phyloP scores from a whole-genome alignment of 2,329 filamentous ascomycete genomes.

The Beauveria sp. region DNA sequence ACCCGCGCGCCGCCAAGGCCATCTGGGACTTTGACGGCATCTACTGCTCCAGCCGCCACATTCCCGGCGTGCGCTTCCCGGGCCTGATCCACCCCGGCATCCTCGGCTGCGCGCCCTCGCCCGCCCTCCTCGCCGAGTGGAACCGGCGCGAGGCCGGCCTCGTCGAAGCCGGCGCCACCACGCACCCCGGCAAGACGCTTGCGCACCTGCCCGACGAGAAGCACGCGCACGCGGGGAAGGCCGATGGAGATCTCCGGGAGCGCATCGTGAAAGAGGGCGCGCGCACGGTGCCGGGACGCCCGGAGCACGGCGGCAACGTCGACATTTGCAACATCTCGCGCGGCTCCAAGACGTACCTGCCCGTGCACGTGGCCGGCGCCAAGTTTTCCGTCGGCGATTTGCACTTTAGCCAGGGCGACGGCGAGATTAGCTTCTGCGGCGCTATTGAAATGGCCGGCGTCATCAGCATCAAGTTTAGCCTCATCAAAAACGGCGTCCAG shows the following conservation, averaged over 20 bases:
- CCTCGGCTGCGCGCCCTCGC: constrained; percentile 77
- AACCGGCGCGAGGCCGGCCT: constrained; percentile 76
- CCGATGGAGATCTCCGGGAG: constrained; percentile 47
- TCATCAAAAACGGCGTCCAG: constrained; percentile 73
- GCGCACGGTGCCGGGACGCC: constrained; percentile 74
- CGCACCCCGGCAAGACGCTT: constrained; percentile 59
- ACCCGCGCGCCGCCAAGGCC: constrained; percentile 64
- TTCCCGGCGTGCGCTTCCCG: constrained; percentile 79
- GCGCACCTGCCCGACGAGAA: constrained; percentile 66
- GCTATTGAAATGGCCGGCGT: constrained; percentile 92
- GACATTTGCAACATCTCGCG: constrained; percentile 83
- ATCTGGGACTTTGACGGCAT: constrained; percentile 53
- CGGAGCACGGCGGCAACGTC: constrained; percentile 85
- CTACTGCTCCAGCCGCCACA: constrained; percentile 76
- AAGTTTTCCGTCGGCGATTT: constrained; percentile 88
- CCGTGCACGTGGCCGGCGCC: constrained; percentile 77
- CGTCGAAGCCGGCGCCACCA: constrained; percentile 47
- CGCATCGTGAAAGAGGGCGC: constrained; percentile 74
- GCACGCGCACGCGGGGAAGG: constrained; percentile 67
- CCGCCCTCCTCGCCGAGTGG: constrained; percentile 72
- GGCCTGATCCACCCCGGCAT: constrained; percentile 90
- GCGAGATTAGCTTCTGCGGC: constrained; percentile 81
- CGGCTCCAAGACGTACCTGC: constrained; percentile 77
- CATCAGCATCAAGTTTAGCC: constrained; percentile 83
- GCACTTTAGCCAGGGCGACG: constrained; percentile 83